Percentiles rank a stretch among this genome's conserved stretches.
phyloP scores from a whole-genome alignment of 352 stramenopile genomes.

The Phytophthora citricola region DNA sequence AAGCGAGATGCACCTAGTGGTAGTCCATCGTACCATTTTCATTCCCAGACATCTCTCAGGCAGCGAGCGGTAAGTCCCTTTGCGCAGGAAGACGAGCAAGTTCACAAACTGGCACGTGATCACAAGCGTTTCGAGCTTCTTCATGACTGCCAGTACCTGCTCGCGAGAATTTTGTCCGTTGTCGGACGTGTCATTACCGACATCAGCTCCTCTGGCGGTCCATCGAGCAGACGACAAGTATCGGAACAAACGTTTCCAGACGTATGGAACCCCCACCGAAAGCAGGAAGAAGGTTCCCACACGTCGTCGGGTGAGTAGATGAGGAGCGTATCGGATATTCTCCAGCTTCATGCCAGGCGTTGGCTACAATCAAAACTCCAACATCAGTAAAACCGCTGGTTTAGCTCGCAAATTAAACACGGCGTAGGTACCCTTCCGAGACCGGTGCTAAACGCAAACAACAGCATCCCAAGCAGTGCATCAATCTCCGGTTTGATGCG shows the following conservation, averaged over 20 bases:
- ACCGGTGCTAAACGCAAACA: conserved; percentile 76
- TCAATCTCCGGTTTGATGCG: conserved; percentile 82
- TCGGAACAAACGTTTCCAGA: conserved; percentile 76
- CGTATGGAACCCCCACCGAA: conserved; percentile 75
- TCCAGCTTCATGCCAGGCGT: conserved; percentile 88
- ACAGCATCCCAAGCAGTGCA: conserved; percentile 49
- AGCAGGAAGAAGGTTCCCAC: conserved; percentile 70
- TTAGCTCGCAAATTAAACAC: neutral
- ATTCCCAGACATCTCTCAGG: conserved; percentile 73
- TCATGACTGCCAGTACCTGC: conserved; percentile 58
- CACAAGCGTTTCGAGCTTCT: conserved; percentile 76
- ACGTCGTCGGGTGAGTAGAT: conserved; percentile 55
- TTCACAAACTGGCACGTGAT: conserved; percentile 76
- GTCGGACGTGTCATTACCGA: neutral
- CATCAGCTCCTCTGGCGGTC: conserved; percentile 25
- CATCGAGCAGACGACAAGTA: conserved; percentile 67
- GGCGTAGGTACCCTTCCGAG: conserved; percentile 52
- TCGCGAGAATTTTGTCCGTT: conserved; percentile 25
- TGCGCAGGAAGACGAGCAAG: conserved; percentile 73
- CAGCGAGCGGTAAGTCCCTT: conserved; percentile 77
- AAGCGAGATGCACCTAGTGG: neutral
- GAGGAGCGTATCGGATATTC: conserved; percentile 68
- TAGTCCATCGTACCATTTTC: conserved; percentile 58
- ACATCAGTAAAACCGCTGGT: conserved; percentile 1
- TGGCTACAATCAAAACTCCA: conserved; percentile 41